Percentiles rank a stretch among this genome's conserved stretches.
Evolutionary conservation across 1,139 yeast genomes (phyloP).

Genomic region (Candida tropicalis): DNA sequence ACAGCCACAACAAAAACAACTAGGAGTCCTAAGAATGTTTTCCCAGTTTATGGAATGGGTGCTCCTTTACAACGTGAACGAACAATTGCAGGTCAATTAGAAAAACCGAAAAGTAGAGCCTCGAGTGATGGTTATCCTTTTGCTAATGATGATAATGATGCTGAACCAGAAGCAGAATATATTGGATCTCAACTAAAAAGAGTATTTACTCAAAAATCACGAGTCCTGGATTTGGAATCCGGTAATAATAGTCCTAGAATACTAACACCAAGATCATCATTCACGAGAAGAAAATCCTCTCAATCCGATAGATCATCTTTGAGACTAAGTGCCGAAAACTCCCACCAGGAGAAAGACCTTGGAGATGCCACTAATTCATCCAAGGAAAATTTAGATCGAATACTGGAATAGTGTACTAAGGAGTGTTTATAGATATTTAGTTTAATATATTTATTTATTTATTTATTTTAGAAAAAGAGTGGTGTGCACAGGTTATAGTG

Average conservation of each 20-base stretch:
- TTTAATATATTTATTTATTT: background rate
- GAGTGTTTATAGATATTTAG: background rate
- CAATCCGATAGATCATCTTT: slow-evolving; percentile 1
- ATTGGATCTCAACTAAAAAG: slow-evolving; percentile 32
- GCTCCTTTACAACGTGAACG: slow-evolving; percentile 56
- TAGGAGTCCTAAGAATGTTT: slow-evolving; percentile 69
- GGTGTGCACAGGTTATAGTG: background rate
- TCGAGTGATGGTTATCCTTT: background rate
- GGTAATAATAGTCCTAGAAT: background rate
- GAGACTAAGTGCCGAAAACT: background rate
- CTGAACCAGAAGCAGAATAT: slow-evolving; percentile 25
- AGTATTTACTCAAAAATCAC: slow-evolving; percentile 16
- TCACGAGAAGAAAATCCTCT: background rate
- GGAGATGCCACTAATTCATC: slow-evolving; percentile 1
- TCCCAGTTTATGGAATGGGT: slow-evolving; percentile 81
- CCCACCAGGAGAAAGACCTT: slow-evolving; percentile 3
- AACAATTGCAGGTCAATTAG: slow-evolving; percentile 50
- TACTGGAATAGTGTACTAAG: slow-evolving; percentile 4
- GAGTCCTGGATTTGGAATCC: slow-evolving; percentile 11
- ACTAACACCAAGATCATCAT: slow-evolving; percentile 2
- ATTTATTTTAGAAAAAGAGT: background rate
- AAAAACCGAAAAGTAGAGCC: slow-evolving; percentile 1
- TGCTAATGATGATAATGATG: slow-evolving; percentile 12
- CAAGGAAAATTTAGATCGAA: slow-evolving; percentile 3
- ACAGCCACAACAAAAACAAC: slow-evolving; percentile 4